Percentiles rank a stretch among this genome's conserved stretches.
phyloP scores from a whole-genome alignment of 352 stramenopile genomes.

The Phytophthora sojae region DNA sequence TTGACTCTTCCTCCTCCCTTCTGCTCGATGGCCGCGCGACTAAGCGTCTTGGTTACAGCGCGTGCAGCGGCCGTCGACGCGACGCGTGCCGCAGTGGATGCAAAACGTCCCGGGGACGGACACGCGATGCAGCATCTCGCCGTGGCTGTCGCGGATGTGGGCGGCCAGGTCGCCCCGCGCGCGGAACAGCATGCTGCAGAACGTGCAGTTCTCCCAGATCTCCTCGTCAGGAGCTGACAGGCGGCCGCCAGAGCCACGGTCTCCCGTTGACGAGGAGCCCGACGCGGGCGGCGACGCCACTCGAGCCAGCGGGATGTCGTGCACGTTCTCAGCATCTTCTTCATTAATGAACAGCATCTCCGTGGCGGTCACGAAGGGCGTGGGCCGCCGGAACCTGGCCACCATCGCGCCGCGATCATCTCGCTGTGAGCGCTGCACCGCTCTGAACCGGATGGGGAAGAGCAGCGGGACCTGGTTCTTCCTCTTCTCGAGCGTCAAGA shows the following conservation, averaged over 20 bases:
- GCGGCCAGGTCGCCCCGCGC: constrained; percentile 46
- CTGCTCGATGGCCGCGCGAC: neutral
- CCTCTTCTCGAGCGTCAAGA: constrained; percentile 71
- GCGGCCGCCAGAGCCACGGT: constrained; percentile 1
- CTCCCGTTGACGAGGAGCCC: constrained; percentile 9
- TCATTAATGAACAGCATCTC: constrained; percentile 67
- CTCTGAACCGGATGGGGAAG: constrained; percentile 68
- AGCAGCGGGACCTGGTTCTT: constrained; percentile 68
- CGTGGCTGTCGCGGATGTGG: constrained; percentile 65
- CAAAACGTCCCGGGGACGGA: constrained; percentile 62
- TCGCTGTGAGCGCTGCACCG: constrained; percentile 45
- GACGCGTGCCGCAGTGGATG: constrained; percentile 53
- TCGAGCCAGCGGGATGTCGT: constrained; percentile 47
- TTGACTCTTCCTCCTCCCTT: neutral
- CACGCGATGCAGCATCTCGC: constrained; percentile 60
- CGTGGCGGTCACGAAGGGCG: constrained; percentile 54
- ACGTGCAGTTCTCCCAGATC: constrained; percentile 58
- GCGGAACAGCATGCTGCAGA: constrained; percentile 56
- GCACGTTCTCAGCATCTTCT: constrained; percentile 47
- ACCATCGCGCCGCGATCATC: constrained; percentile 33
- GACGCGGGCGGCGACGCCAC: constrained; percentile 30
- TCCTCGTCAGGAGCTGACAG: constrained; percentile 41
- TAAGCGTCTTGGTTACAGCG: constrained; percentile 39
- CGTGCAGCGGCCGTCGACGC: constrained; percentile 48
- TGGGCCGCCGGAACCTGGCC: constrained; percentile 30